Conservation (phyloP, 2,329 filamentous ascomycete species). For the Alternaria angustiovoidea region DNA sequence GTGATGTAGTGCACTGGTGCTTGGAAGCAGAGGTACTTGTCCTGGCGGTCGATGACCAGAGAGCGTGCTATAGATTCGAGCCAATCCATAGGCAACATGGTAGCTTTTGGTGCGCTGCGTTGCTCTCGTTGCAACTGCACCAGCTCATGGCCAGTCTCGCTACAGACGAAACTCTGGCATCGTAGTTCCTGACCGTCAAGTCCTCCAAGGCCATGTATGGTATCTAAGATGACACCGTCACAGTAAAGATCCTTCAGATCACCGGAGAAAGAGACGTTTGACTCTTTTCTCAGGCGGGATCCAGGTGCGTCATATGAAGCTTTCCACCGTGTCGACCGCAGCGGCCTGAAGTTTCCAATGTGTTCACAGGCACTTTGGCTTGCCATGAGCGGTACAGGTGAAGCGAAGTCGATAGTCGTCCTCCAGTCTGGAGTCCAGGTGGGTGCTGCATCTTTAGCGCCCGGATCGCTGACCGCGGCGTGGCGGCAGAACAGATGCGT, state of each 20-base stretch:
- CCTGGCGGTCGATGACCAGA: slow-evolving; percentile 39
- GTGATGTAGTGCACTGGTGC: slow-evolving; percentile 35
- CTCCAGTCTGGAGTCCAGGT: slow-evolving; percentile 44
- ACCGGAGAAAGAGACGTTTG: slow-evolving; percentile 32
- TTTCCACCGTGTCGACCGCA: slow-evolving; percentile 32
- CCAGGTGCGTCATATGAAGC: slow-evolving; percentile 40
- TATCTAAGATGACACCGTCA: slow-evolving; percentile 36
- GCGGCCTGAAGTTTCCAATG: slow-evolving; percentile 43
- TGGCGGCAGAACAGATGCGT: slow-evolving; percentile 39
- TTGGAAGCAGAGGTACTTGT: slow-evolving; percentile 42
- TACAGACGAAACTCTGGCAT: slow-evolving; percentile 38
- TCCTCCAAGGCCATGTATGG: slow-evolving; percentile 34
- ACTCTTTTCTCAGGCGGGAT: slow-evolving; percentile 19
- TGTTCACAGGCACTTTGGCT: slow-evolving; percentile 40
- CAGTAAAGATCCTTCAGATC: slow-evolving; percentile 35
- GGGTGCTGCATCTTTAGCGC: slow-evolving; percentile 22
- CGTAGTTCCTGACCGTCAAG: slow-evolving; percentile 37
- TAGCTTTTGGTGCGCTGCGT: slow-evolving; percentile 12
- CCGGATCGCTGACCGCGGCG: slow-evolving; percentile 23
- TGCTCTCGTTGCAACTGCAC: slow-evolving; percentile 18
- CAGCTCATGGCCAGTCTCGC: slow-evolving; percentile 23
- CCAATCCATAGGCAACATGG: slow-evolving; percentile 26
- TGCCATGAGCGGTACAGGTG: slow-evolving; percentile 46
- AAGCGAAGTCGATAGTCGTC: slow-evolving; percentile 34
- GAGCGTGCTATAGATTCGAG: slow-evolving; percentile 35